A percentile compares a stretch with the other conserved stretches of the same genome.
phyloP scores from a whole-genome alignment of 106 monocot genomes.

The Triglochin maritima region DNA sequence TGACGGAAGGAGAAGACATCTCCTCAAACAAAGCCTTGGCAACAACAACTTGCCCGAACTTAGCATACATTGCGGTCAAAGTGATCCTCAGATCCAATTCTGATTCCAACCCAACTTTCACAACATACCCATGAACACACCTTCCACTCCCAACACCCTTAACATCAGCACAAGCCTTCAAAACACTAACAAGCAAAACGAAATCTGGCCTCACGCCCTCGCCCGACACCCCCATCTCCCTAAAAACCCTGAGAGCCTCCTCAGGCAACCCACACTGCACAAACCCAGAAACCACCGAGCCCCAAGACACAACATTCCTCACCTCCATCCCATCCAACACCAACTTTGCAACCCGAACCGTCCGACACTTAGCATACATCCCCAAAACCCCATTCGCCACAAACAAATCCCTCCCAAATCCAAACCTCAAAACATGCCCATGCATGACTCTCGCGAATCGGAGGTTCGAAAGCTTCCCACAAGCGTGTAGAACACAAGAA shows the following conservation, averaged over 20 bases:
- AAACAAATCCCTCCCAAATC: conserved; percentile 30
- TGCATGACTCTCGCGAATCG: conserved; percentile 23
- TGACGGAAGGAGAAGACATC: conserved; percentile 19
- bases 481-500: conserved; percentile 39
- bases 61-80: conserved; percentile 63
- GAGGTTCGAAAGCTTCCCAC: not conserved
- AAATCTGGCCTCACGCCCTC: conserved; percentile 39
- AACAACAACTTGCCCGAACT: conserved; percentile 35
- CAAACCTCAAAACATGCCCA: conserved; percentile 29
- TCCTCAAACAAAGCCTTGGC: conserved; percentile 44
- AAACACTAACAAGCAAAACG: conserved; percentile 43
- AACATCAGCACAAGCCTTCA: conserved; percentile 55
- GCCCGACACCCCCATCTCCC: conserved; percentile 23
- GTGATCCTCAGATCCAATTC: conserved; percentile 44
- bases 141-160: conserved; percentile 35
- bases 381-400: conserved; percentile 50
- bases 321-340: conserved; percentile 28
- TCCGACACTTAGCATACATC: conserved; percentile 42
- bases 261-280: conserved; percentile 42
- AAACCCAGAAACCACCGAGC: conserved; percentile 48
- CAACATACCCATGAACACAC: conserved; percentile 35
- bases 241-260: conserved; percentile 34
- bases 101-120: conserved; percentile 45
- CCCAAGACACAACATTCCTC: conserved; percentile 62
- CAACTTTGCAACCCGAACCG: conserved; percentile 13